These are phyloP conservation scores for Saccharomyces hybrid DNA, from an alignment of 1,139 yeast species.

Conservation along the genomic window DNA sequence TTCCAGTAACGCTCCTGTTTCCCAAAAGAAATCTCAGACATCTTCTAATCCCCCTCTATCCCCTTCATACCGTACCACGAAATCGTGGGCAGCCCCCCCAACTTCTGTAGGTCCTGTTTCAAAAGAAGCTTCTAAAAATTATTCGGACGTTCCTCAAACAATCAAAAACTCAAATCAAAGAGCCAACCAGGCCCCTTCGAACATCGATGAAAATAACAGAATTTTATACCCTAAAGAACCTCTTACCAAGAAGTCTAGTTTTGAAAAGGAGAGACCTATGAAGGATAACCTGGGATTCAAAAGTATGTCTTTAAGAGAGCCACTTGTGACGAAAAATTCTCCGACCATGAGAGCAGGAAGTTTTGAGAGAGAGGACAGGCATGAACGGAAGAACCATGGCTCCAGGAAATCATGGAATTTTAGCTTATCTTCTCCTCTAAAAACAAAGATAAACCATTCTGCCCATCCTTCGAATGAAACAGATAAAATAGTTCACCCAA, in stretches of 20 bases:
- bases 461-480: background rate
- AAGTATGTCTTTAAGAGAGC: conserved; percentile 28
- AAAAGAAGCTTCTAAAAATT: background rate
- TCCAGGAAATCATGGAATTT: background rate
- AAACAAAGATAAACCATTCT: background rate
- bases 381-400: background rate
- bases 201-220: background rate
- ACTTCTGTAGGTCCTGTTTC: background rate
- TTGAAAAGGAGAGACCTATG: conserved; percentile 34
- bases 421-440: background rate
- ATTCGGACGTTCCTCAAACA: background rate
- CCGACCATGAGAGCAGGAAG: background rate
- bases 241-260: conserved; percentile 36
- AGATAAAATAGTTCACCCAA: background rate
- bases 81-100: background rate
- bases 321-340: background rate
- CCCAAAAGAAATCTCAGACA: background rate
- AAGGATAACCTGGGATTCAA: conserved; percentile 28
- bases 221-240: background rate
- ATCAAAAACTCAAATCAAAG: background rate
- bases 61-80: background rate
- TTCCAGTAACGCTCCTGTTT: background rate
- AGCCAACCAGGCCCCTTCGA: background rate
- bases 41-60: background rate
- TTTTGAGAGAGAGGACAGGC: background rate